These are phyloP conservation scores for Rubus parviflorus DNA, from an alignment of 306 rosid genomes.

Conservation along the genomic window DNA sequence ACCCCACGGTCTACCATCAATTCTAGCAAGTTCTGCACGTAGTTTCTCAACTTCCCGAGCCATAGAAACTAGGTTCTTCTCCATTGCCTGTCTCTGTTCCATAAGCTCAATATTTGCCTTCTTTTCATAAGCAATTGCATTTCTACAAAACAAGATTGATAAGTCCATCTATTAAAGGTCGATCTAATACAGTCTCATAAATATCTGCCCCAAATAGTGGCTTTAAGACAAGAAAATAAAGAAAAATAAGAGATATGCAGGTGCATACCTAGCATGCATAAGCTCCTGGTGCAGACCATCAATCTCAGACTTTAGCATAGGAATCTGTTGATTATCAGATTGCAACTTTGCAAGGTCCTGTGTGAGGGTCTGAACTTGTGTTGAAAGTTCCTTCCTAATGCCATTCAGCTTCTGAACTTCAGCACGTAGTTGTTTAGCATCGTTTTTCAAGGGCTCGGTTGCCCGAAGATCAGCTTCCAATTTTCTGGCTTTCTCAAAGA, in stretches of 20 bases:
- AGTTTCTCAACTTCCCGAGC: conserved; percentile 90
- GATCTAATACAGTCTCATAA: conserved; percentile 1
- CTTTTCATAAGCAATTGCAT: conserved; percentile 72
- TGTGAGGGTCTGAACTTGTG: conserved; percentile 60
- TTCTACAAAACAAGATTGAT: conserved; percentile 41
- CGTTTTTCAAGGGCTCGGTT: conserved; percentile 67
- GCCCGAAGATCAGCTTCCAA: conserved; percentile 76
- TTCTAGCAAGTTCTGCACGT: conserved; percentile 70
- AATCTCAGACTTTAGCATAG: conserved; percentile 54
- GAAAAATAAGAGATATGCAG: conserved; percentile 8
- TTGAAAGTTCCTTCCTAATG: conserved; percentile 60
- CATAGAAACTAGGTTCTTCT: conserved; percentile 83
- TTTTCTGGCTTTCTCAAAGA: conserved; percentile 64
- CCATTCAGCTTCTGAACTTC: conserved; percentile 70
- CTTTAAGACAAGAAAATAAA: conserved; percentile 23
- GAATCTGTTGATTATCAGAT: conserved; percentile 72
- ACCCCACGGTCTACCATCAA: conserved; percentile 73
- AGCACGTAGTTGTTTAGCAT: conserved; percentile 57
- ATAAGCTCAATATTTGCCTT: conserved; percentile 77
- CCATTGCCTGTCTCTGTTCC: conserved; percentile 92
- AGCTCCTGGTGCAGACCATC: conserved; percentile 80
- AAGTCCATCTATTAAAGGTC: neutral
- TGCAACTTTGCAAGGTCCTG: conserved; percentile 64
- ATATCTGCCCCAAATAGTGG: neutral
- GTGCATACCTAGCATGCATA: conserved; percentile 72